Base-by-base conservation (phyloP, 768 basidiomycete species). In the Rhizopogon sp. region DNA sequence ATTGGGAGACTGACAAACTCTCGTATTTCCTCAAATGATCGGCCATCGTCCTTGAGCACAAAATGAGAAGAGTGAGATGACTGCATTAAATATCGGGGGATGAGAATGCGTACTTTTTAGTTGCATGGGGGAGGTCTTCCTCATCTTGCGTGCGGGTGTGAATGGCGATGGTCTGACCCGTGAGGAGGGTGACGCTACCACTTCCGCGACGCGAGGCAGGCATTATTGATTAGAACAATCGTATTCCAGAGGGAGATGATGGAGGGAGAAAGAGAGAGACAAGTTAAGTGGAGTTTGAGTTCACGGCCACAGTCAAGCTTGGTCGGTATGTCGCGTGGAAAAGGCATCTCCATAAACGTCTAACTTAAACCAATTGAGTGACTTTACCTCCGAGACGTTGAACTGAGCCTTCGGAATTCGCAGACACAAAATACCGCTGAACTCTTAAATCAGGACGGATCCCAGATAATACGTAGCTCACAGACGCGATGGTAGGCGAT, bases 11-110 rank as follows among this genome's bases (percentile, higher is more conserved):
- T 74, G 71, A 90, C 85, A 91, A 66, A 64, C 77, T 86, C 74
- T 95, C 93, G 64, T 89, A 92, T 76, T 93, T 93, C 69, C 92
- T 80, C 60, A 96, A 79, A 64, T 95, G 92, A 74, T 96, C 94
- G 25, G 89, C 87, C 88, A 96, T 95, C 49, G 90, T 94, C 77
- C 90, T 91, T 28, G 39, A 56, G 55, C 35, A 37, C 9, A 43
- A 11, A 50, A 40, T 16, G 39, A 42, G 39, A 28, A 53, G 47
- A 14, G 53, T 50, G 39, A 57, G 44, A 50, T 22, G 6, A 28
- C 20, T 39, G 37, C 40, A 49, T 45, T 50, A 43, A 39, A 29
- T 20, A 8, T 41, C 16, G 29, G 42, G 25, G 29, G 44, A 31
- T 42, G 6, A 44, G 55, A 43, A 58, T 45, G 64, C 80, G 65